phyloP scores from a whole-genome alignment of 2,329 filamentous ascomycete species.

The Penicillium vulpinum region DNA sequence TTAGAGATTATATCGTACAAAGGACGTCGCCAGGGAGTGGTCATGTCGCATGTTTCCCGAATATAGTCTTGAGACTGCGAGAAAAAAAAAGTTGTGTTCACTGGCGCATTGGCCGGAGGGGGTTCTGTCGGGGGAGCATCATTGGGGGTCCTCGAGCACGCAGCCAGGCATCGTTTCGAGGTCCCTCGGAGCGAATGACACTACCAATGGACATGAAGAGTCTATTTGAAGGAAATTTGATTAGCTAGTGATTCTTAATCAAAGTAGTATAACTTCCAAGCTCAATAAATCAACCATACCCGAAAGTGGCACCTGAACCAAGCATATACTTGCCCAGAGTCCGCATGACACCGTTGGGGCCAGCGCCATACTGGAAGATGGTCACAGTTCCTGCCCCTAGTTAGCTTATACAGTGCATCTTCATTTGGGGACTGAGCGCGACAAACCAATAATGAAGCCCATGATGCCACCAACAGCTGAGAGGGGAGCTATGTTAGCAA shows the following conservation, averaged over 20 bases:
- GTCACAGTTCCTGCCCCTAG: conserved; percentile 72
- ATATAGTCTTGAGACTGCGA: conserved; percentile 7
- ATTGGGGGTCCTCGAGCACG: conserved; percentile 73
- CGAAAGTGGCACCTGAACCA: conserved; percentile 91
- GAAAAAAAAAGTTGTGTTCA: conserved; percentile 17
- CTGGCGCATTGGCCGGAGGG: conserved; percentile 34
- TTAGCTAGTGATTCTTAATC: not conserved
- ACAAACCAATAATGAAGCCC: conserved; percentile 91
- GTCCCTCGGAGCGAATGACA: conserved; percentile 88
- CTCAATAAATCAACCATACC: conserved; percentile 57
- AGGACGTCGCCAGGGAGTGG: conserved; percentile 18
- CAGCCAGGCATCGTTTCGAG: conserved; percentile 73
- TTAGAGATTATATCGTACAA: conserved; percentile 36
- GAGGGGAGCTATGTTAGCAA: conserved; percentile 20
- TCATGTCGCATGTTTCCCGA: conserved; percentile 25
- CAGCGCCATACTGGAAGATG: conserved; percentile 92
- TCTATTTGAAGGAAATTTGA: conserved; percentile 35
- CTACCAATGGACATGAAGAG: conserved; percentile 99
- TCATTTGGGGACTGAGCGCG: not conserved
- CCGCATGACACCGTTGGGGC: conserved; percentile 88
- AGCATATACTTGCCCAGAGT: conserved; percentile 97
- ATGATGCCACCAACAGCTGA: conserved; percentile 92
- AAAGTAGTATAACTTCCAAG: not conserved
- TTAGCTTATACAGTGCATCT: conserved; percentile 3
- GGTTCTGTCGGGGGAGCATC: conserved; percentile 56